phyloP scores from a whole-genome alignment of 2,329 filamentous ascomycete species.

The Diaporthe sp. region DNA sequence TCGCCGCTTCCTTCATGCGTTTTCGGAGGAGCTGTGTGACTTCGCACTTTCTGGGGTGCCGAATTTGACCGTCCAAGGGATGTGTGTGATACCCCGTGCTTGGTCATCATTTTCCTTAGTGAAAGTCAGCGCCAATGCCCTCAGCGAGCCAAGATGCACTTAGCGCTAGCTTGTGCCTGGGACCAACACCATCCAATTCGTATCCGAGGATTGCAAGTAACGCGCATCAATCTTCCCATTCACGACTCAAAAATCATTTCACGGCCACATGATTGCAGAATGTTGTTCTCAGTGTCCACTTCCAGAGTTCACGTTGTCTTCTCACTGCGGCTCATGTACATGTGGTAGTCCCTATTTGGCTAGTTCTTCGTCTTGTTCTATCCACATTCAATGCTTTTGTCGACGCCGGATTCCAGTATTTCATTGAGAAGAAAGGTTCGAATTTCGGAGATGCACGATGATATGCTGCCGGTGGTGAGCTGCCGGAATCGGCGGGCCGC shows the following conservation, averaged over 20 bases:
- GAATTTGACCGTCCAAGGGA: conserved; percentile 1
- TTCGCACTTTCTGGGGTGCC: conserved; percentile 15
- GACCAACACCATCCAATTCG: background rate
- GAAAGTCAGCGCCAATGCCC: background rate
- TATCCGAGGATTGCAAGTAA: background rate
- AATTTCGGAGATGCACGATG: background rate
- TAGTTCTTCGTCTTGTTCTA: background rate
- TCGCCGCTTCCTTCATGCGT: background rate
- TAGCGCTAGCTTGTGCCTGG: background rate
- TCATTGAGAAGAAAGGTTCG: background rate
- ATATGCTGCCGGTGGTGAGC: background rate
- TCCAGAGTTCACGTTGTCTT: background rate
- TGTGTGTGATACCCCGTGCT: background rate
- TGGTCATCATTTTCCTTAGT: background rate
- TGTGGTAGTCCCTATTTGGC: background rate
- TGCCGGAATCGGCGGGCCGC: background rate
- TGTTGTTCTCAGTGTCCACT: background rate
- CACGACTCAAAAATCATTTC: too few species aligned
- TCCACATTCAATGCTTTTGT: background rate
- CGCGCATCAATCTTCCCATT: too few species aligned
- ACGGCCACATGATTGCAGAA: too few species aligned
- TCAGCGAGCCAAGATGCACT: background rate
- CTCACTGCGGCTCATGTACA: background rate
- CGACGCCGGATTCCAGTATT: background rate
- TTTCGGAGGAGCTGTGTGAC: background rate